Base-by-base conservation (phyloP, 2,329 filamentous ascomycete genomes). In the Exophiala alcalophila region DNA sequence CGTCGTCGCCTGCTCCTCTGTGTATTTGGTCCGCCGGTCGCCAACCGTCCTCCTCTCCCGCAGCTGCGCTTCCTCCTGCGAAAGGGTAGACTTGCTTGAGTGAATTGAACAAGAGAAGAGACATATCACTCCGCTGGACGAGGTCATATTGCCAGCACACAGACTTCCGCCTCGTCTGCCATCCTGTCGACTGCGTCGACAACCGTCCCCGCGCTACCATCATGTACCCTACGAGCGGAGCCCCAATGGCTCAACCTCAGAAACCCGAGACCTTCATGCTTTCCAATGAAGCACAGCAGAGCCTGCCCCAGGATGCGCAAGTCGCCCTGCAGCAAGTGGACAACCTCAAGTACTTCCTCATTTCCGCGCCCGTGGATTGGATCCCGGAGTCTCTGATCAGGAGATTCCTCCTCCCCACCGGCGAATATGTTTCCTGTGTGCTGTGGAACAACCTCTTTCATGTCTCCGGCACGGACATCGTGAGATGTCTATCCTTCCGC, bases 401-500 rank as follows among this genome's bases (percentile, higher is more conserved):
- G 57, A 81, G 92, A 57, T 98, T 97, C 64, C 77, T 98, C 49
- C 76, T 98, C 47, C 92, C 92, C 8, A 98, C 92, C 8, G 92
- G 92, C 67, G 92, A 98, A 78, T 97, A 98, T 63, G 90, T 98
- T 52, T 97, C 92, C 44, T 98, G 92, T 67, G 90, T 98, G 54
- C 76, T 98, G 63, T 98, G 92, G 83, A 97, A 91, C 76, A 97
- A 95, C 65, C 86, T 98, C 59, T 98, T 98, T 68, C 92, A 98
- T 76, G 94, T 98, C 62, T 97, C 92, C 18, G 92, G 92, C 52
- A 98, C 92, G 57, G 92, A 98, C 67, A 98, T 98, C 61, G 92
- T 98, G 50, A 83, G 92, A 78, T 98, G 92, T 63, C 79, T 98
- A 31, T 94, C 92, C 5, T 98, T 98, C 73, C 80, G 92, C 64